A percentile compares a stretch with the other conserved stretches of the same genome.
Evolutionary conservation across 2,329 filamentous ascomycete species (phyloP).

Genomic region (Colletotrichum ledebouriae): DNA sequence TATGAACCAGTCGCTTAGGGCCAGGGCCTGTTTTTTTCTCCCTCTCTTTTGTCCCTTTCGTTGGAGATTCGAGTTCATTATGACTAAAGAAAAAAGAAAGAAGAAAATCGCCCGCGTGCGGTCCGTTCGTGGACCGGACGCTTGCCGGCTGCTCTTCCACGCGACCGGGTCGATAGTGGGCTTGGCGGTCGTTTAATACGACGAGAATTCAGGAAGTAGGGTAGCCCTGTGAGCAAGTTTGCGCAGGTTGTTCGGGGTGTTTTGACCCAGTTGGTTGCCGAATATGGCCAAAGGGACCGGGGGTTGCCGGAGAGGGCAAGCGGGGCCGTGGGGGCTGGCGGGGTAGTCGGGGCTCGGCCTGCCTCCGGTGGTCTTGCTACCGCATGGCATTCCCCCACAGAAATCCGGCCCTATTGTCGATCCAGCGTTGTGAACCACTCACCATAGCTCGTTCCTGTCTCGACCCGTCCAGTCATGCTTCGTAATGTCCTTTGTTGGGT

Average conservation of each 20-base stretch:
- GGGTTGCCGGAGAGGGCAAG: slow-evolving; percentile 45
- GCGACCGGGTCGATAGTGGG: background rate
- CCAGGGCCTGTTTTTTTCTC: no score
- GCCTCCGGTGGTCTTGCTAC: background rate
- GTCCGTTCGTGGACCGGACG: background rate
- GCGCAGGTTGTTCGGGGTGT: slow-evolving; percentile 14
- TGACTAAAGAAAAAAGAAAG: slow-evolving; percentile 11
- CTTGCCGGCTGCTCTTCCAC: background rate
- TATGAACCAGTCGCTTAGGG: no score
- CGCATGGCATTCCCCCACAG: background rate
- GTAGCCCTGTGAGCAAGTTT: slow-evolving; percentile 23
- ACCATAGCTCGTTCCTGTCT: no score
- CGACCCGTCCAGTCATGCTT: no score
- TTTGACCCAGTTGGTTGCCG: background rate
- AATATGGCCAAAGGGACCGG: background rate
- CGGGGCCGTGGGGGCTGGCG: slow-evolving; percentile 50
- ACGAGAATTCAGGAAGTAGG: background rate
- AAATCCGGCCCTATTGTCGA: background rate
- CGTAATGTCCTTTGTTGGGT: no score
- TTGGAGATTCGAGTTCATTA: background rate
- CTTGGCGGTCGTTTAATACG: background rate
- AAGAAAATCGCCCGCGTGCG: background rate
- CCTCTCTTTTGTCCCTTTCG: background rate
- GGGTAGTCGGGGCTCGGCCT: background rate
- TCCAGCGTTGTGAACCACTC: background rate